Percentiles rank a stretch among this genome's conserved stretches.
These are phyloP conservation scores for Saussurea involucrata DNA, from an alignment of 129 eudicot species.

Conservation along the genomic window DNA sequence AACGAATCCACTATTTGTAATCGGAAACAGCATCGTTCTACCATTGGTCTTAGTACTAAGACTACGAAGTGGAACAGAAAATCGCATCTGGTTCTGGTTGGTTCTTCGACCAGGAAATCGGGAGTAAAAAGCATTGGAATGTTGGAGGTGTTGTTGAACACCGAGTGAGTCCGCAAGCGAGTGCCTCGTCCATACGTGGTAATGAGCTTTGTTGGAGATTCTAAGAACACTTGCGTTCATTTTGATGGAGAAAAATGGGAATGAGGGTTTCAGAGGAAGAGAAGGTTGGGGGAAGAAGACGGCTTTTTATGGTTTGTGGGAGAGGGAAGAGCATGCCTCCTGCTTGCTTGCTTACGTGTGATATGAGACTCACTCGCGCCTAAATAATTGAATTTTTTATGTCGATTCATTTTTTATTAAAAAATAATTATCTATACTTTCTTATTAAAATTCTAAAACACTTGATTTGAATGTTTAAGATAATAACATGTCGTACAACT, in stretches of 20 bases:
- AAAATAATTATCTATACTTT: no score
- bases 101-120: slow-evolving; percentile 21
- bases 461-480: no score
- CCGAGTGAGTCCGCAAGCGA: slow-evolving; percentile 19
- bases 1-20: slow-evolving; percentile 41
- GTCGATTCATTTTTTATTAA: no score
- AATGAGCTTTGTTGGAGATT: slow-evolving; percentile 7
- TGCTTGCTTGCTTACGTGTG: not conserved
- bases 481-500: no score
- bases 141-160: slow-evolving; percentile 21
- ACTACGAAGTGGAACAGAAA: slow-evolving; percentile 13
- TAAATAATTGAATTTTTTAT: not conserved
- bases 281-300: slow-evolving; percentile 5
- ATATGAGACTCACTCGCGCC: slow-evolving; percentile 15
- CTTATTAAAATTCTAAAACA: no score
- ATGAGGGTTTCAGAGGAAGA: not conserved
- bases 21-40: slow-evolving; percentile 12
- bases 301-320: slow-evolving; percentile 5
- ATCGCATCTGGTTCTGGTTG: slow-evolving; percentile 20
- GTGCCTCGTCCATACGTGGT: slow-evolving; percentile 5
- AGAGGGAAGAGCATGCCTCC: slow-evolving; percentile 9
- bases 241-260: not conserved
- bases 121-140: slow-evolving; percentile 25
- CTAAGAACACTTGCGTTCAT: slow-evolving; percentile 30
- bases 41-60: slow-evolving; percentile 24